Conservation (phyloP, 2,329 filamentous ascomycete genomes). For the Coniochaeta pulveracea region DNA sequence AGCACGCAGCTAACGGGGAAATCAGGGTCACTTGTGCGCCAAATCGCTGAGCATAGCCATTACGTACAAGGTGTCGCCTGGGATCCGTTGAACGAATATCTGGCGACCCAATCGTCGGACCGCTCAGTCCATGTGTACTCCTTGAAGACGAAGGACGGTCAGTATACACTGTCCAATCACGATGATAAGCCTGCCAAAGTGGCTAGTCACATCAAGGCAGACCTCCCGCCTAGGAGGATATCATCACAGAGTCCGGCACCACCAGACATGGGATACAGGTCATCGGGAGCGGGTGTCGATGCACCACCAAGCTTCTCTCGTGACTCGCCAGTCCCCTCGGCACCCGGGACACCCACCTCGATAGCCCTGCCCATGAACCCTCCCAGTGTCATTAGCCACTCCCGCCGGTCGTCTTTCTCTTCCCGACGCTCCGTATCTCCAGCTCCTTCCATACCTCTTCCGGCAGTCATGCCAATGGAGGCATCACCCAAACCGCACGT, state of each 20-base stretch:
- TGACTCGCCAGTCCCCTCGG: constrained; percentile 79
- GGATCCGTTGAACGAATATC: constrained; percentile 97
- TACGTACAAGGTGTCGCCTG: constrained; percentile 97
- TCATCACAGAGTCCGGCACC: constrained; percentile 89
- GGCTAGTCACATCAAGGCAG: constrained; percentile 68
- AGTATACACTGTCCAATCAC: constrained; percentile 62
- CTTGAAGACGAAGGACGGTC: constrained; percentile 89
- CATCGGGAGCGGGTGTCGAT: constrained; percentile 49
- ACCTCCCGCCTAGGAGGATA: constrained; percentile 82
- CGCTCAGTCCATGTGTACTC: constrained; percentile 97
- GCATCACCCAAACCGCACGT: constrained; percentile 71
- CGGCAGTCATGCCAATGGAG: constrained; percentile 90
- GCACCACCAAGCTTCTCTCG: constrained; percentile 41
- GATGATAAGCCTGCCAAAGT: constrained; percentile 66
- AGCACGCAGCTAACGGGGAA: not conserved
- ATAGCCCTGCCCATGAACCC: constrained; percentile 92
- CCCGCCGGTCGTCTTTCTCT: constrained; percentile 88
- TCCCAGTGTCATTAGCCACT: constrained; percentile 77
- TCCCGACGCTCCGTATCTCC: constrained; percentile 82
- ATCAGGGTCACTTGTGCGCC: constrained; percentile 58
- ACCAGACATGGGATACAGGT: constrained; percentile 64
- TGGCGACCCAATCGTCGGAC: constrained; percentile 96
- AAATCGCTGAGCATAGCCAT: constrained; percentile 95
- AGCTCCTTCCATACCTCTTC: constrained; percentile 84
- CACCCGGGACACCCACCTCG: constrained; percentile 86